Evolutionary conservation across 352 stramenopile genomes (phyloP), one percentile per base, ranked within the genome.

Genomic region (Globisporangium abappressorium): DNA sequence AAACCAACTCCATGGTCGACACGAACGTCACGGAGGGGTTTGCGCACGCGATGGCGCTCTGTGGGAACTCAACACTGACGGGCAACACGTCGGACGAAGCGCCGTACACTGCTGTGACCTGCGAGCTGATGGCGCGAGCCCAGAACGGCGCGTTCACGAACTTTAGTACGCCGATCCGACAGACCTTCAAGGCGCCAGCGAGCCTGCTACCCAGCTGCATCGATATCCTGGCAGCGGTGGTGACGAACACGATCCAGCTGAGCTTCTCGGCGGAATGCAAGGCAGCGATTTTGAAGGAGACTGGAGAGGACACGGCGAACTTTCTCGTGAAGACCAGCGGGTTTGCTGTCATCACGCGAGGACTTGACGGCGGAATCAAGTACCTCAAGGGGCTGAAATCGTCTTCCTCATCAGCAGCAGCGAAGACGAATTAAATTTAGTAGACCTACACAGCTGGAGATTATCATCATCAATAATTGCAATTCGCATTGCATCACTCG

Each of bases 101-200:
- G 24, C 46, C 79, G 43, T 87, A 82, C 60, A 82, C 81, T 5
- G 84, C 80, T 46, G 82, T 90, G 62, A 78, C 81, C 18, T 92
- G 84, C 33, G 80, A 92, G 56, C 66, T 92, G 54, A 82, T 92
- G 65, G 74, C 80, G 53, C 84, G 79, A 9, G 66, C 88, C 53
- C 79, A 89, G 66, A 92, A 92, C 57, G 80, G 84, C n/a, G 82
- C 87, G 12, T 90, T 92, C 63, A 90, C 82, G 15, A 92, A 88
- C 65, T 90, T 89, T 54, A 92, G 84, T 55, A 70, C 79, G 9
- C 78, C 79, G n/a, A 78, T 90, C 22, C 82, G 81, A 9, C 53
- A 80, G 14, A 80, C 84, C 33, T 90, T 89, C 53, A 73, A 79
- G 28, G 76, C 66, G 8, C 71, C 79, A 0, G 57, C 73, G 26